A percentile compares a stretch with the other conserved stretches of the same genome.
These are phyloP conservation scores for Mycosphaerella sp. DNA, from an alignment of 2,329 filamentous ascomycete species.

Conservation along the genomic window DNA sequence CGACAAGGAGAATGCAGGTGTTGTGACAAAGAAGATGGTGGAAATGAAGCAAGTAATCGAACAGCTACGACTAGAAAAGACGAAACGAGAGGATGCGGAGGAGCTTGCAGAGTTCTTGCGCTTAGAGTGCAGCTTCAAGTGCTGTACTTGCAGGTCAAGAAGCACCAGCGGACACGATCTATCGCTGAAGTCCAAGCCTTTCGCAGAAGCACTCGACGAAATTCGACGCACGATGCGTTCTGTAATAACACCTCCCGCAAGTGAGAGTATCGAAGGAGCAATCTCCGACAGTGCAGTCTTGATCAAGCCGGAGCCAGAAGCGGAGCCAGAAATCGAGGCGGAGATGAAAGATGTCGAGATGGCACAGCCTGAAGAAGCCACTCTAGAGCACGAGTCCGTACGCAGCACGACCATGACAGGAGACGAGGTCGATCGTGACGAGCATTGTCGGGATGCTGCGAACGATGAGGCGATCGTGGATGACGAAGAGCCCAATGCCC, in stretches of 20 bases:
- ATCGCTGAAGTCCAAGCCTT: conserved; percentile 5
- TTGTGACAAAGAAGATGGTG: conserved; percentile 40
- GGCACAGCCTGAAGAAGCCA: conserved; percentile 3
- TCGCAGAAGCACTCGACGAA: conserved; percentile 18
- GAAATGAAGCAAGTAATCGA: conserved; percentile 45
- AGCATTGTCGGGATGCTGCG: neutral
- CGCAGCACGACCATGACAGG: conserved; percentile 24
- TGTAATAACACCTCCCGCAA: conserved; percentile 56
- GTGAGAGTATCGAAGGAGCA: conserved; percentile 49
- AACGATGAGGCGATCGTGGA: conserved; percentile 15
- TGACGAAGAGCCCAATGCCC: conserved; percentile 20
- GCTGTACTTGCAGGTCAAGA: conserved; percentile 53
- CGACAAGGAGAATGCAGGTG: conserved; percentile 42
- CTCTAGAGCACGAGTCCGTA: conserved; percentile 15
- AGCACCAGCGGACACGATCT: conserved; percentile 12
- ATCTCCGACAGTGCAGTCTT: conserved; percentile 14
- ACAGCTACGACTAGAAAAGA: conserved; percentile 48
- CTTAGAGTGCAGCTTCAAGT: conserved; percentile 63
- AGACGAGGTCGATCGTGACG: conserved; percentile 10
- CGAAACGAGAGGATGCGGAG: conserved; percentile 59
- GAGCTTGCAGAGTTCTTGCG: conserved; percentile 71
- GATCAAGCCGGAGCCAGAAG: conserved; percentile 5
- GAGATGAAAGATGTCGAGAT: conserved; percentile 17
- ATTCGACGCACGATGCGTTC: conserved; percentile 22
- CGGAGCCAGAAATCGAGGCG: conserved; percentile 8